These are phyloP conservation scores for Penicillium tannophilum DNA, from an alignment of 495 filamentous ascomycete genomes.

Conservation along the genomic window DNA sequence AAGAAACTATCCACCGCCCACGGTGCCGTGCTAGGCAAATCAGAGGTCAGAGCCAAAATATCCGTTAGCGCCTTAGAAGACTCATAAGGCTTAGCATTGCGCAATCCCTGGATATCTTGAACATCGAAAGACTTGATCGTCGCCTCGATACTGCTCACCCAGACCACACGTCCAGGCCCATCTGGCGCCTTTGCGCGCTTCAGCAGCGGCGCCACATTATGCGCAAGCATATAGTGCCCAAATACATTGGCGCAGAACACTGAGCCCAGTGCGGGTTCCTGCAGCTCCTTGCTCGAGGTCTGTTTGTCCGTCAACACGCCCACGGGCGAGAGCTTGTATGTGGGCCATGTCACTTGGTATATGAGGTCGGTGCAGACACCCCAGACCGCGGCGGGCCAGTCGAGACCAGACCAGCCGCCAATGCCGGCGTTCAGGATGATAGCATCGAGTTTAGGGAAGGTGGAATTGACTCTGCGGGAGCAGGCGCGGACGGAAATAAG, in stretches of 20 bases:
- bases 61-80: conserved; percentile 84
- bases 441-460: conserved; percentile 71
- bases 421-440: conserved; percentile 87
- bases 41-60: conserved; percentile 72
- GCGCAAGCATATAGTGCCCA: conserved; percentile 89
- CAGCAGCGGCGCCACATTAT: conserved; percentile 75
- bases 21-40: conserved; percentile 62
- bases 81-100: conserved; percentile 70
- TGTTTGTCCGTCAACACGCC: conserved; percentile 56
- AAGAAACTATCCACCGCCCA: conserved; percentile 54
- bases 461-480: conserved; percentile 46
- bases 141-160: conserved; percentile 81
- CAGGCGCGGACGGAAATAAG: conserved; percentile 57
- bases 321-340: conserved; percentile 65
- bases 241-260: conserved; percentile 93
- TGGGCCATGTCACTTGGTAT: conserved; percentile 73
- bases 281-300: conserved; percentile 14
- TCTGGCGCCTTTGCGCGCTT: conserved; percentile 45
- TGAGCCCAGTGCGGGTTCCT: conserved; percentile 66
- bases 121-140: conserved; percentile 55
- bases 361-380: conserved; percentile 64
- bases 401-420: conserved; percentile 79
- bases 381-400: conserved; percentile 67
- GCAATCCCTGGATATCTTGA: conserved; percentile 76
- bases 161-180: conserved; percentile 69